A percentile compares a stretch with the other conserved stretches of the same genome.
phyloP scores from a whole-genome alignment of 179 eudicot species.

The Gypsophila paniculata region DNA sequence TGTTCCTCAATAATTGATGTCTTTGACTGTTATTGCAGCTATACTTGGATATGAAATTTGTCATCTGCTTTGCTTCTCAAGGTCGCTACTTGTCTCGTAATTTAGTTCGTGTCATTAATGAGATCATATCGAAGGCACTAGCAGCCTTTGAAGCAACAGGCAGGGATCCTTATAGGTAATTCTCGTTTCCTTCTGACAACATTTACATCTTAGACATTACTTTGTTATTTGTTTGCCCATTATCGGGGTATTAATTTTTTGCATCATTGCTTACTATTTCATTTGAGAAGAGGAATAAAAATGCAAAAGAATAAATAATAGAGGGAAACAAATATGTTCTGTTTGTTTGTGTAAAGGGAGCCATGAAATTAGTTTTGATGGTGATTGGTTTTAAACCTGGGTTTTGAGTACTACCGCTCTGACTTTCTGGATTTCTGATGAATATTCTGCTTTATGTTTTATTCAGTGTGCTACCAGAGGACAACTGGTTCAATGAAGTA shows the following conservation, averaged over 20 bases:
- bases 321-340: too few relatives aligned
- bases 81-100: constrained; percentile 88
- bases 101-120: constrained; percentile 70
- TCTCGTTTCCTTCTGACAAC: constrained; percentile 5
- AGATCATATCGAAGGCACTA: constrained; percentile 69
- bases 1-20: not conserved
- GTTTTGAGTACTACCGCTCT: too few relatives aligned
- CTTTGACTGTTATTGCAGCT: constrained; percentile 41
- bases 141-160: constrained; percentile 78
- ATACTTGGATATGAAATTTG: constrained; percentile 91
- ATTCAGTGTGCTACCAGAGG: constrained; percentile 77
- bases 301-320: not conserved
- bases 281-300: not conserved
- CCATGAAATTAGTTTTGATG: too few relatives aligned
- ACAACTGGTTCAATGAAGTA: constrained; percentile 77
- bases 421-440: not conserved
- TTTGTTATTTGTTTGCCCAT: too few relatives aligned
- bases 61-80: constrained; percentile 82
- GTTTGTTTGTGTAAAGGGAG: too few relatives aligned
- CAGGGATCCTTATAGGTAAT: constrained; percentile 78
- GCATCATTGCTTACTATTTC: not conserved
- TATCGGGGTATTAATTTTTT: not conserved
- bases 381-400: too few relatives aligned
- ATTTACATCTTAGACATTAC: not conserved
- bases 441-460: not conserved